Conservation (phyloP, 495 filamentous ascomycete species). For the Trichoderma virens region DNA sequence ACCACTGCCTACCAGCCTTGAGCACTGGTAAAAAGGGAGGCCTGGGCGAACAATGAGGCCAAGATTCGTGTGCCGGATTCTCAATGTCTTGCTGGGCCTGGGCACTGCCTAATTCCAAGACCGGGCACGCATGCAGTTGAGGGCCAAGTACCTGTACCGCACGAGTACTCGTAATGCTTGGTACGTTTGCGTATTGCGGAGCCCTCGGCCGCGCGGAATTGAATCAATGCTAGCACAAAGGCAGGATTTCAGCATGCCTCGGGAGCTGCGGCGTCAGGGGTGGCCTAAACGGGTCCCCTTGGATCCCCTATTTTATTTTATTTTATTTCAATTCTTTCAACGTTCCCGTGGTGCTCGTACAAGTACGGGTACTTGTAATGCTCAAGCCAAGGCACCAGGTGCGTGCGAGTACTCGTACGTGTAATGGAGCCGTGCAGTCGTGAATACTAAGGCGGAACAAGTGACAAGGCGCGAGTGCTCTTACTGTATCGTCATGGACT, state of each 20-base stretch:
- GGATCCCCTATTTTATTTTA: neutral
- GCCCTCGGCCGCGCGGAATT: constrained; percentile 1
- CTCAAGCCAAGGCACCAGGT: neutral
- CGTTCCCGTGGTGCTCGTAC: too few relatives aligned
- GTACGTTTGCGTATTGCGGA: constrained; percentile 1
- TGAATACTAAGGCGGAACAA: too few relatives aligned
- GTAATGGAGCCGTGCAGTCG: too few relatives aligned
- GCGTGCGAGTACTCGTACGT: too few relatives aligned
- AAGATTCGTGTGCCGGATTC: neutral
- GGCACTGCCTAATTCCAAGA: neutral
- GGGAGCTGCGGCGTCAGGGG: constrained; percentile 4
- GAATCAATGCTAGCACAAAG: neutral
- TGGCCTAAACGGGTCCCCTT: neutral
- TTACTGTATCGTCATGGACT: too few relatives aligned
- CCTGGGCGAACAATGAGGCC: neutral
- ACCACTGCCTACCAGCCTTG: neutral
- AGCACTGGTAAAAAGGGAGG: neutral
- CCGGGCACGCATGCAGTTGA: neutral
- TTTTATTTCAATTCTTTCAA: neutral
- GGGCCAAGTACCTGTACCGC: too few relatives aligned
- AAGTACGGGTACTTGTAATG: neutral
- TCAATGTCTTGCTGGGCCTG: neutral
- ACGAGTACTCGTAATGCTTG: too few relatives aligned
- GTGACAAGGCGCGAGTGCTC: too few relatives aligned
- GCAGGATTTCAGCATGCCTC: neutral